Percentiles rank a stretch among this genome's conserved stretches.
Evolutionary conservation across 2,329 filamentous ascomycete species (phyloP).

Genomic region (Exophiala bonariae): DNA sequence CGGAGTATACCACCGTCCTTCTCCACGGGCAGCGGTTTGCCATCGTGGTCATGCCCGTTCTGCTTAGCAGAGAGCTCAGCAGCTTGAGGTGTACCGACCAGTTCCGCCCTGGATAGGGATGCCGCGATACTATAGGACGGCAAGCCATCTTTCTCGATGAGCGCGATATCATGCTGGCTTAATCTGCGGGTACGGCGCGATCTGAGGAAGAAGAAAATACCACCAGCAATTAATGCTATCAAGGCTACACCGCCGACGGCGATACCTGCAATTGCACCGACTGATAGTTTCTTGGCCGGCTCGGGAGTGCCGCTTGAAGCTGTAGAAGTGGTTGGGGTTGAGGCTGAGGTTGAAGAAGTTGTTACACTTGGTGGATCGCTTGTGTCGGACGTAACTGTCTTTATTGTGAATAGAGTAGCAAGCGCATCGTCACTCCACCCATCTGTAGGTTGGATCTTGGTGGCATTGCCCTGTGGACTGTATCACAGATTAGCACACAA

Average conservation of each 20-base stretch:
- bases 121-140: conserved; percentile 8
- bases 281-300: background rate
- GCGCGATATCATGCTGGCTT: background rate
- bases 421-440: conserved; percentile 24
- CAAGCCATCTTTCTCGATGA: conserved; percentile 10
- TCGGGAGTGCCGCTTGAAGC: background rate
- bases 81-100: conserved; percentile 5
- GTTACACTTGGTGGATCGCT: conserved; percentile 1
- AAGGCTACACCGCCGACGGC: conserved; percentile 19
- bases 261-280: conserved; percentile 20
- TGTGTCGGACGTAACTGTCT: background rate
- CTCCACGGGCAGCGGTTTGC: conserved; percentile 6
- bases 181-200: conserved; percentile 6
- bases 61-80: conserved; percentile 8
- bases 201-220: conserved; percentile 20
- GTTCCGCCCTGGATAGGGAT: conserved; percentile 5
- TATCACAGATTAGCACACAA: background rate
- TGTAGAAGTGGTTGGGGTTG: background rate
- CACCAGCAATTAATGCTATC: conserved; percentile 8
- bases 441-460: conserved; percentile 18
- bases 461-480: conserved; percentile 21
- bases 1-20: conserved; percentile 11
- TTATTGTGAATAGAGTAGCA: conserved; percentile 18
- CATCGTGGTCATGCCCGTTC: background rate
- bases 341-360: background rate